Evolutionary conservation across 1,284 basidiomycete species (phyloP).

Genomic region (Leccinum laetum): DNA sequence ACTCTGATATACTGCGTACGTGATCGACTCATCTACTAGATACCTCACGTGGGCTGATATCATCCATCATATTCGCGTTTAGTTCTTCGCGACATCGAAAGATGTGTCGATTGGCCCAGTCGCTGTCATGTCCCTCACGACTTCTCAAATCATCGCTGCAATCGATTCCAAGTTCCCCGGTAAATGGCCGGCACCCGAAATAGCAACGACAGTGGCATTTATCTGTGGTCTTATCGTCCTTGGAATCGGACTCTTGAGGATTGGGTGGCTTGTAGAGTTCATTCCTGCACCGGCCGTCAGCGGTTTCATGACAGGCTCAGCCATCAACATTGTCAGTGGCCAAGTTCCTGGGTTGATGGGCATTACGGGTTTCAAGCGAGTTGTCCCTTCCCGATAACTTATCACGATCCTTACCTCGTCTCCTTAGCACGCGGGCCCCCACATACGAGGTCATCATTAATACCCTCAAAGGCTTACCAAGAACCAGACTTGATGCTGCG

Average conservation of each 20-base stretch:
- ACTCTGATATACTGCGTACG: constrained; percentile 79
- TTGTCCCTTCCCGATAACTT: neutral
- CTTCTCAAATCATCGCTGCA: constrained; percentile 77
- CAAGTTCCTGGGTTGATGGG: constrained; percentile 90
- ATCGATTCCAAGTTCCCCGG: constrained; percentile 56
- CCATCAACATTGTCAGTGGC: constrained; percentile 85
- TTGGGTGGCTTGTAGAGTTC: constrained; percentile 97
- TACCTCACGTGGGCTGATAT: constrained; percentile 12
- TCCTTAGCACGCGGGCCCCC: constrained; percentile 71
- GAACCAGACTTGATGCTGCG: constrained; percentile 81
- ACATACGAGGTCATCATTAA: constrained; percentile 93
- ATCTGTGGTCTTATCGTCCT: constrained; percentile 94
- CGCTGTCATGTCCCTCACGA: constrained; percentile 97
- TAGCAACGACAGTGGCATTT: constrained; percentile 87
- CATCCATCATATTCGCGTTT: constrained; percentile 6
- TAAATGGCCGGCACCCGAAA: constrained; percentile 65
- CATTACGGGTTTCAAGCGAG: constrained; percentile 78
- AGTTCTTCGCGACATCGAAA: constrained; percentile 93
- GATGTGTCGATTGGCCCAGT: constrained; percentile 97
- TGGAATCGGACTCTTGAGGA: constrained; percentile 83
- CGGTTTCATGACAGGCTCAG: constrained; percentile 92
- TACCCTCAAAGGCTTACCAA: constrained; percentile 80
- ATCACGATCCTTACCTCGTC: constrained; percentile 1
- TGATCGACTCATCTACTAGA: constrained; percentile 23
- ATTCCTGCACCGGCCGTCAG: constrained; percentile 91